A percentile compares a stretch with the other conserved stretches of the same genome.
Conservation (phyloP, 306 rosid species). For the Lagenaria siceraria region DNA sequence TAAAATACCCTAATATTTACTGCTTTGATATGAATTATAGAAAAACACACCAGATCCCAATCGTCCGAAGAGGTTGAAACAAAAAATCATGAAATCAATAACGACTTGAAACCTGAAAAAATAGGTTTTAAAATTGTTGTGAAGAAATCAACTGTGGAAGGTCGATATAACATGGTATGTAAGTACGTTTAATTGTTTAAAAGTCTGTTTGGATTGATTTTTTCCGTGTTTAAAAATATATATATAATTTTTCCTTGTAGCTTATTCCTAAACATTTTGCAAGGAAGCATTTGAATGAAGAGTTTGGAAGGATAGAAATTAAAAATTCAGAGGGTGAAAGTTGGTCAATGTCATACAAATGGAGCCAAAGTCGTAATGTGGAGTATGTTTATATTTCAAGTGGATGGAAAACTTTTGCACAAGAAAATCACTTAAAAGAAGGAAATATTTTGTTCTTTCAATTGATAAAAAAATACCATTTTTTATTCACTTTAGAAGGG, state of each 20-base stretch:
- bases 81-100: too few relatives aligned
- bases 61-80: too few relatives aligned
- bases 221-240: too few relatives aligned
- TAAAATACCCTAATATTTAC: too few relatives aligned
- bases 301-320: neutral
- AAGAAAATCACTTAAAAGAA: constrained; percentile 8
- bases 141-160: neutral
- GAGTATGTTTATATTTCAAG: neutral
- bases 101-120: too few relatives aligned
- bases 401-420: constrained; percentile 26
- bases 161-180: neutral
- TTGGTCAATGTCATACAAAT: constrained; percentile 5
- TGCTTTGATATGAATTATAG: neutral
- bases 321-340: neutral
- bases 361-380: neutral
- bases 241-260: neutral
- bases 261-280: neutral
- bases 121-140: neutral
- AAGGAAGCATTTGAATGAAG: neutral
- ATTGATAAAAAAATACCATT: neutral
- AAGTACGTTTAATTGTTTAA: too few relatives aligned
- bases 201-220: too few relatives aligned
- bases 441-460: constrained; percentile 16
- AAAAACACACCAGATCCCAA: too few relatives aligned
- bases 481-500: neutral